Conservation (phyloP, 345 rosid genomes). For the Turritis glabra region DNA sequence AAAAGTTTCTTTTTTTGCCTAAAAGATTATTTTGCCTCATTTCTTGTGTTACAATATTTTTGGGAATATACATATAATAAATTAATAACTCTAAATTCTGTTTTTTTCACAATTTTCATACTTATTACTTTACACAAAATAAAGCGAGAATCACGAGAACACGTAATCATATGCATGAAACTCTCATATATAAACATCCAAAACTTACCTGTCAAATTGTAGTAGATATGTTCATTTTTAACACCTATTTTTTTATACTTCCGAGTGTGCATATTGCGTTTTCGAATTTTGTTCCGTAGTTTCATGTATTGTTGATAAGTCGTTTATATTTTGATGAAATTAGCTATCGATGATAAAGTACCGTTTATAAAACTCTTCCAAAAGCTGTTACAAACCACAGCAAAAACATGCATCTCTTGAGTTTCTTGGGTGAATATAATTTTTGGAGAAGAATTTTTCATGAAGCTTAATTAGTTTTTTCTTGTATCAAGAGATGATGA, state of each 20-base stretch:
- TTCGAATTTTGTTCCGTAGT: not conserved
- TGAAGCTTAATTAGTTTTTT: too few relatives aligned
- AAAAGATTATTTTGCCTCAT: not conserved
- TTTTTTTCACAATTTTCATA: not conserved
- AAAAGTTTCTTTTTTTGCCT: not conserved
- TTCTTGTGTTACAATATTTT: not conserved
- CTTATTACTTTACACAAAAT: not conserved
- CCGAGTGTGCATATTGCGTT: not conserved
- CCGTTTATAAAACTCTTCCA: too few relatives aligned
- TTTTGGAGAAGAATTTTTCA: too few relatives aligned
- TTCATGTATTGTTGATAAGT: not conserved
- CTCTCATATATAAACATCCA: not conserved
- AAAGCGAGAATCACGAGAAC: slow-evolving; percentile 21
- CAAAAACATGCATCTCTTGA: too few relatives aligned
- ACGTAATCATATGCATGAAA: slow-evolving; percentile 4
- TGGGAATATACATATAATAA: not conserved
- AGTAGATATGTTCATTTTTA: not conserved
- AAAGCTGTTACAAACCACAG: too few relatives aligned
- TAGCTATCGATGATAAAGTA: too few relatives aligned
- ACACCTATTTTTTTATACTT: not conserved
- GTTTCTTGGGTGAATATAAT: too few relatives aligned
- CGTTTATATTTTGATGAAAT: too few relatives aligned
- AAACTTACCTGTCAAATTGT: not conserved
- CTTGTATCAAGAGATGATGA: too few relatives aligned
- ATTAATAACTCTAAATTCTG: not conserved